Evolutionary conservation across 2,329 filamentous ascomycete genomes (phyloP), one percentile per base, ranked within the genome.

Genomic region (Myriosclerotinia duriaeana): DNA sequence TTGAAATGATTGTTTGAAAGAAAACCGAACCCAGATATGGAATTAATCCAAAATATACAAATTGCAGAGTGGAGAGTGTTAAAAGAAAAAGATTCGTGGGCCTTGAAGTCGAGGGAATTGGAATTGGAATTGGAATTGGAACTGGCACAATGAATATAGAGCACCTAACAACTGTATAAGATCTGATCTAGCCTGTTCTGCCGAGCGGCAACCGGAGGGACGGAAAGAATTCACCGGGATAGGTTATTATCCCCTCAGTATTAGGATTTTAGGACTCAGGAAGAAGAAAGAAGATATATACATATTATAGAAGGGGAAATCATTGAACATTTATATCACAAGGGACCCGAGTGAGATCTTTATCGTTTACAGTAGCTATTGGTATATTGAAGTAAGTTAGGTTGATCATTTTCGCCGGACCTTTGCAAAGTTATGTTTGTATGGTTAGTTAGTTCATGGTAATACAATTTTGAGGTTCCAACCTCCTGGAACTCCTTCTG

Each of bases 1-100:
- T 80, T 84, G 80, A 79, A 78, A 74, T 44, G 62, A 52, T 58
- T 64, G 53, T 9, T 26, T 64, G 68, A 42, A 26, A 58, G 59
- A 61, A 66, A 64, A 71, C 69, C 71, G 71, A 71, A 73, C 72
- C 74, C 73, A 75, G 73, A 70, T 71, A 55, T 64, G 53, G 52
- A 64, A 17, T 55, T 66, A 58, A 67, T 54, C 46, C 52, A 54
- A 67, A 64, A 61, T 55, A 64, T 55, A 64, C 38, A 46, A 14
- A 61, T 53, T 52, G 26, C 5, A 63, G 53, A 50, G 17, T 54
- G 52, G 53, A 48, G 50, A 22, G 40, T 52, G 38, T 20, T 15
- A 50, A 44, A 30, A 30, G 36, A 17, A 60, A 59, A 62, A 62
- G 48, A n/a, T 62, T 60, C 38, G 64, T 46, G 22, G 30, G 30